Evolutionary conservation across 352 stramenopile genomes (phyloP).

Genomic region (Phytophthora crassamura): DNA sequence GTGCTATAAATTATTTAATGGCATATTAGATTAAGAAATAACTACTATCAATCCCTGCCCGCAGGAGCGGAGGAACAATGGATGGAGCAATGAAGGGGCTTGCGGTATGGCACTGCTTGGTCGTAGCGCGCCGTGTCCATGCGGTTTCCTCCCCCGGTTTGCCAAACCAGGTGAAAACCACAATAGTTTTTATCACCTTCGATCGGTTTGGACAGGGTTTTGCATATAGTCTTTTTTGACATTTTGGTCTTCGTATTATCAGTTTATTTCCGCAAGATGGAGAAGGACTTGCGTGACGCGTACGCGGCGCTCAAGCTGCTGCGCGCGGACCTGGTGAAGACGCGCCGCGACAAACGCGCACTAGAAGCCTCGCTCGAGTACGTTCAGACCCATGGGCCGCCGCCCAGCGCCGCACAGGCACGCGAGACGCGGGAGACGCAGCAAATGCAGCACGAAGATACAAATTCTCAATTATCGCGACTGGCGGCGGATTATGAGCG

Average conservation of each 20-base stretch:
- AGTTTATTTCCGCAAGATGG: slow-evolving; percentile 33
- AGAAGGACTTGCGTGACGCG: slow-evolving; percentile 62
- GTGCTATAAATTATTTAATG: too few relatives aligned
- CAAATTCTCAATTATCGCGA: slow-evolving; percentile 24
- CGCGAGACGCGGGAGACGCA: slow-evolving; percentile 31
- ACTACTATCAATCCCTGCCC: too few relatives aligned
- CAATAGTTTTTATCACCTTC: too few relatives aligned
- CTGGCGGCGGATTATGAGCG: slow-evolving; percentile 17
- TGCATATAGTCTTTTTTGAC: too few relatives aligned
- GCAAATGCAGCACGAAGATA: slow-evolving; percentile 41
- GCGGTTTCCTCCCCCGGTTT: too few relatives aligned
- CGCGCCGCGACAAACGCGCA: slow-evolving; percentile 39
- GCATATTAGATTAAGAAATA: too few relatives aligned
- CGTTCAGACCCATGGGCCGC: slow-evolving; percentile 19
- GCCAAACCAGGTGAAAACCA: too few relatives aligned
- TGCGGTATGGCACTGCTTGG: too few relatives aligned
- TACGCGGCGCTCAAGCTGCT: slow-evolving; percentile 57
- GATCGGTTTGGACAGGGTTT: too few relatives aligned
- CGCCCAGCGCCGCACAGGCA: slow-evolving; percentile 25
- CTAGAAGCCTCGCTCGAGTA: slow-evolving; percentile 35
- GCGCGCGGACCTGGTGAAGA: slow-evolving; percentile 48
- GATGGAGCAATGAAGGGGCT: too few relatives aligned
- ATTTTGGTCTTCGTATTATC: slow-evolving; percentile 7
- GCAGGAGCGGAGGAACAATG: too few relatives aligned
- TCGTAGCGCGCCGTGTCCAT: too few relatives aligned